Evolutionary conservation across 202 grass and related monocot genomes (phyloP).

Genomic region (Panicum virgatum): DNA sequence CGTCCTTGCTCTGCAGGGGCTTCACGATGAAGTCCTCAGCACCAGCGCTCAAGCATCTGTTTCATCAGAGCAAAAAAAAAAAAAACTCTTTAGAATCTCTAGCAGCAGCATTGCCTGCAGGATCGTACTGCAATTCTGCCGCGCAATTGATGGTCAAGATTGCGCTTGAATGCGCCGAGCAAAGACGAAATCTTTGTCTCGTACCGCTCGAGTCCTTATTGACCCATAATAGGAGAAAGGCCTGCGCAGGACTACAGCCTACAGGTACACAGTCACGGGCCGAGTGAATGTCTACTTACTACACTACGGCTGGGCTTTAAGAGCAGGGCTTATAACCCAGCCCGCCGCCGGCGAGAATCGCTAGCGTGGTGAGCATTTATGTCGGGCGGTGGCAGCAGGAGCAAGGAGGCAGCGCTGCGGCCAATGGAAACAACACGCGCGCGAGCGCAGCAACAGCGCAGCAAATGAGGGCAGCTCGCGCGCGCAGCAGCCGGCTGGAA

Average conservation of each 20-base stretch:
- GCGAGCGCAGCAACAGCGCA: too few species aligned
- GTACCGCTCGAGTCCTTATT: not conserved
- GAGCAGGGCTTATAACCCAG: not conserved
- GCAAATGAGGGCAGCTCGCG: too few species aligned
- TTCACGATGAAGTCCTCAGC: conserved; percentile 93
- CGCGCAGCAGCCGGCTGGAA: too few species aligned
- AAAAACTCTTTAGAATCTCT: not conserved
- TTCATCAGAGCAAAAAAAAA: not conserved
- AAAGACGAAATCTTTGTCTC: conserved; percentile 30
- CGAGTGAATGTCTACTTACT: not conserved
- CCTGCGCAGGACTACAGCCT: not conserved
- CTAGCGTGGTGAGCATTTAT: too few species aligned
- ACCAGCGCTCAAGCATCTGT: conserved; percentile 62
- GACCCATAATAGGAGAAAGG: not conserved
- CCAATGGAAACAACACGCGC: too few species aligned
- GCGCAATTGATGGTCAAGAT: not conserved
- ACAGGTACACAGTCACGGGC: not conserved
- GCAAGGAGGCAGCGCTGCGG: too few species aligned
- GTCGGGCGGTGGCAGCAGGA: too few species aligned
- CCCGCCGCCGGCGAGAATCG: too few species aligned
- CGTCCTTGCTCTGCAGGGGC: conserved; percentile 83
- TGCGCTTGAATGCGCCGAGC: conserved; percentile 4
- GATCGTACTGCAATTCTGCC: not conserved
- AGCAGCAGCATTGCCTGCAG: not conserved
- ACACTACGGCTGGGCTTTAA: not conserved